Percentiles rank a stretch among this genome's conserved stretches.
These are phyloP conservation scores for Pythium graminicola DNA, from an alignment of 352 stramenopile species.

Conservation along the genomic window DNA sequence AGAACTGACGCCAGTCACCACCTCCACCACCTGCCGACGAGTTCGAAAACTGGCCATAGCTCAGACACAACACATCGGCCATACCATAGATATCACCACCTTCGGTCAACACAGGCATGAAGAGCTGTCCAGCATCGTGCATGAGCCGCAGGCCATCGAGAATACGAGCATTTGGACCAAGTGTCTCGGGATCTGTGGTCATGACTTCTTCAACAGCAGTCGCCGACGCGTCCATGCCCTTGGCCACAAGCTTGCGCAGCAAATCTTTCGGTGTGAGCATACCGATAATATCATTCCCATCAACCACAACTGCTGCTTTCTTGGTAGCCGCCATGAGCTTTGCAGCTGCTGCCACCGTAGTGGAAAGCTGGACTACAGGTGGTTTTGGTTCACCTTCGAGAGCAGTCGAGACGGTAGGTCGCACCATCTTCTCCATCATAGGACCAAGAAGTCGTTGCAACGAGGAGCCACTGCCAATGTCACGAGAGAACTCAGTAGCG, in stretches of 20 bases:
- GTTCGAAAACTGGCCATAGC: slow-evolving; percentile 83
- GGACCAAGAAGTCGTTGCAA: slow-evolving; percentile 68
- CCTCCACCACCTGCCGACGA: slow-evolving; percentile 59
- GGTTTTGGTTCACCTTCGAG: slow-evolving; percentile 77
- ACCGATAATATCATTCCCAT: slow-evolving; percentile 63
- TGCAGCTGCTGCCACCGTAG: slow-evolving; percentile 55
- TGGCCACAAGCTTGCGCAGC: slow-evolving; percentile 80
- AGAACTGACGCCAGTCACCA: slow-evolving; percentile 85
- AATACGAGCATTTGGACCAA: slow-evolving; percentile 71
- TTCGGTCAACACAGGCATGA: slow-evolving; percentile 77
- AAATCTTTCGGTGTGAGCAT: slow-evolving; percentile 86
- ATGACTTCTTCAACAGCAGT: slow-evolving; percentile 82
- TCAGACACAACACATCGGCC: slow-evolving; percentile 83
- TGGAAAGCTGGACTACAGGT: slow-evolving; percentile 68
- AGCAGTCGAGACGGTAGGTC: slow-evolving; percentile 71
- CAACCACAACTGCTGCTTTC: slow-evolving; percentile 78
- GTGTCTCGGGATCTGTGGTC: slow-evolving; percentile 73
- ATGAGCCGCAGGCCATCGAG: slow-evolving; percentile 80
- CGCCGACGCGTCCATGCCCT: slow-evolving; percentile 63
- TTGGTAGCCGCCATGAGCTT: slow-evolving; percentile 85
- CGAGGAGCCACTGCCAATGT: slow-evolving; percentile 60
- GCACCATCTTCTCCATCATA: slow-evolving; percentile 89
- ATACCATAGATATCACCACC: slow-evolving; percentile 80
- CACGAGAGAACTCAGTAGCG: slow-evolving; percentile 71
- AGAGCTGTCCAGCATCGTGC: slow-evolving; percentile 77